A percentile compares a stretch with the other conserved stretches of the same genome.
These are phyloP conservation scores for Saccharum officinarum DNA, from an alignment of 176 grass and related monocot genomes.

Conservation along the genomic window DNA sequence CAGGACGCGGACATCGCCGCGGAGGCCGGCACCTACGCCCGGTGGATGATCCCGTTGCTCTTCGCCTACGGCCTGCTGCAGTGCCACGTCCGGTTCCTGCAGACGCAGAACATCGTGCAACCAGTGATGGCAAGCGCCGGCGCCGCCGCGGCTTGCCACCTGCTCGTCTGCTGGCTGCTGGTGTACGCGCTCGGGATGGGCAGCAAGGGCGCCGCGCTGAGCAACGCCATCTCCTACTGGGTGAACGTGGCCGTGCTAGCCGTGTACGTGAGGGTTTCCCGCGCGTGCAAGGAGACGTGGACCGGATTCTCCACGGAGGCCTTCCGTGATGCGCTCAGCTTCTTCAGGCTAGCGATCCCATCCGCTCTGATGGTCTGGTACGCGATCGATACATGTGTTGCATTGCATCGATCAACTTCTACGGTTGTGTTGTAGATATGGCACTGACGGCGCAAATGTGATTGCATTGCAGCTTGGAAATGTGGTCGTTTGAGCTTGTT, in stretches of 20 bases:
- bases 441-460: background rate
- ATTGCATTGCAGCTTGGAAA: slow-evolving; percentile 40
- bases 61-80: slow-evolving; percentile 55
- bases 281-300: slow-evolving; percentile 35
- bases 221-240: slow-evolving; percentile 46
- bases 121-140: slow-evolving; percentile 42
- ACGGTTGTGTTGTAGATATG: background rate
- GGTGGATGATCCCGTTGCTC: slow-evolving; percentile 53
- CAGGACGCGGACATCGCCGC: slow-evolving; percentile 6
- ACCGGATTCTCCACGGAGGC: slow-evolving; percentile 40
- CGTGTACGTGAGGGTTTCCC: slow-evolving; percentile 17
- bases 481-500: slow-evolving; percentile 48
- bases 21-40: slow-evolving; percentile 12
- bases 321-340: slow-evolving; percentile 24
- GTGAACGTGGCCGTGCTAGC: slow-evolving; percentile 26
- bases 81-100: slow-evolving; percentile 47
- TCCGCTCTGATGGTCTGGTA: slow-evolving; percentile 51
- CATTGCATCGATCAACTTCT: background rate
- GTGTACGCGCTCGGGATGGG: slow-evolving; percentile 42
- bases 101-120: slow-evolving; percentile 55
- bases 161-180: slow-evolving; percentile 49
- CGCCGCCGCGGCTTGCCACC: slow-evolving; percentile 42
- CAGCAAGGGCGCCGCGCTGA: slow-evolving; percentile 46
- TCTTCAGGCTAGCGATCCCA: slow-evolving; percentile 31
- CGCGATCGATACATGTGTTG: background rate